phyloP scores from a whole-genome alignment of 306 rosid genomes.

The Gillenia trifoliata region DNA sequence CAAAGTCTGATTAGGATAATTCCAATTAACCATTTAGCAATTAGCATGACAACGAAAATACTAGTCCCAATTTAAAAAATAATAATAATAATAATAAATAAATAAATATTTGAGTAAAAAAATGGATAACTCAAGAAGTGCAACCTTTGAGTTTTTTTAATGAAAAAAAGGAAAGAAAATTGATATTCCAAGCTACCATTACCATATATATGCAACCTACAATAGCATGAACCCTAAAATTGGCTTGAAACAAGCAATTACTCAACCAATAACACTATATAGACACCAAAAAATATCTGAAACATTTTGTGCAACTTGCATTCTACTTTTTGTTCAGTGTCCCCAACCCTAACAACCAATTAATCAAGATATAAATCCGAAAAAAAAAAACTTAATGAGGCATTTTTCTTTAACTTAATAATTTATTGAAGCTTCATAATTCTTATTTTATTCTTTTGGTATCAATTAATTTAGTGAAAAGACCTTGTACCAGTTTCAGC shows the following conservation, averaged over 20 bases:
- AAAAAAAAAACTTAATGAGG: neutral
- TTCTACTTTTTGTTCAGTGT: neutral
- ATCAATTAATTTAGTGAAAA: neutral
- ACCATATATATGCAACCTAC: no score
- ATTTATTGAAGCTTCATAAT: neutral
- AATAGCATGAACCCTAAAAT: neutral
- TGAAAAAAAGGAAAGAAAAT: no score
- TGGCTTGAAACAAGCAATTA: neutral
- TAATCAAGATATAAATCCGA: neutral
- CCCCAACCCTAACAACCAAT: neutral
- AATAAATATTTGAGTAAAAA: no score
- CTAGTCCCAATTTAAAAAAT: no score
- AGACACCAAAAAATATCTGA: neutral
- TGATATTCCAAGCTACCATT: no score
- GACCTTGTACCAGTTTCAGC: conserved; percentile 6
- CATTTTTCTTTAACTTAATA: neutral
- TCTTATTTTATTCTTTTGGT: neutral
- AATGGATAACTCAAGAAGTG: no score
- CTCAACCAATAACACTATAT: neutral
- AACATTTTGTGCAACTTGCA: neutral
- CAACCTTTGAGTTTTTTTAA: no score
- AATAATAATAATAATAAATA: no score
- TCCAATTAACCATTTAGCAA: no score
- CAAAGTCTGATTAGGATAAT: neutral
- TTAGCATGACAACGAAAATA: no score